Evolutionary conservation across 345 rosid species (phyloP).

Genomic region (Leavenworthia alabamica): DNA sequence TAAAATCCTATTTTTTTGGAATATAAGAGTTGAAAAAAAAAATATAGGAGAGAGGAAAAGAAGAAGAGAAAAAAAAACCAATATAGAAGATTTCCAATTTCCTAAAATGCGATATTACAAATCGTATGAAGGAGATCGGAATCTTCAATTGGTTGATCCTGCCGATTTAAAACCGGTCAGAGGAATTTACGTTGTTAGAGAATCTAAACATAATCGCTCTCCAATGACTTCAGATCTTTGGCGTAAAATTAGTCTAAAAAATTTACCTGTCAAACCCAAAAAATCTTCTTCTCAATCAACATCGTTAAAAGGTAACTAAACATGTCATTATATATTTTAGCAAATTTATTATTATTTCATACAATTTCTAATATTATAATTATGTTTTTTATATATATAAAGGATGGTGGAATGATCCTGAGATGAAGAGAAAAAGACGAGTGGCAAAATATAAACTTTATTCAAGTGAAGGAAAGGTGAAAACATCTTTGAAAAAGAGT

Average conservation of each 20-base stretch:
- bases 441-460: conserved; percentile 49
- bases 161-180: too few species aligned
- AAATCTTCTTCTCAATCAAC: conserved; percentile 8
- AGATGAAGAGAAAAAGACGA: conserved; percentile 41
- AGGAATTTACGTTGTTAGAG: conserved; percentile 22
- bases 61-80: neutral
- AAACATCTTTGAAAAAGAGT: conserved; percentile 41
- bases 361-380: neutral
- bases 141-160: conserved; percentile 21
- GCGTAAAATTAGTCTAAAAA: too few species aligned
- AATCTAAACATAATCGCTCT: conserved; percentile 10
- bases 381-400: too few species aligned
- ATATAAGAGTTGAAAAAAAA: neutral
- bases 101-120: conserved; percentile 18
- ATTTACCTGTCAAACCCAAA: neutral
- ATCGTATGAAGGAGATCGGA: conserved; percentile 21
- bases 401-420: conserved; percentile 47
- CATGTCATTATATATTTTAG: neutral
- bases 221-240: neutral
- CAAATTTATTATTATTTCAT: neutral
- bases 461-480: conserved; percentile 42
- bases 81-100: conserved; percentile 23
- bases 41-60: neutral
- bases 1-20: neutral
- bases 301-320: neutral